Evolutionary conservation across 129 eudicot genomes (phyloP).

Genomic region (Sambucus nigra): DNA sequence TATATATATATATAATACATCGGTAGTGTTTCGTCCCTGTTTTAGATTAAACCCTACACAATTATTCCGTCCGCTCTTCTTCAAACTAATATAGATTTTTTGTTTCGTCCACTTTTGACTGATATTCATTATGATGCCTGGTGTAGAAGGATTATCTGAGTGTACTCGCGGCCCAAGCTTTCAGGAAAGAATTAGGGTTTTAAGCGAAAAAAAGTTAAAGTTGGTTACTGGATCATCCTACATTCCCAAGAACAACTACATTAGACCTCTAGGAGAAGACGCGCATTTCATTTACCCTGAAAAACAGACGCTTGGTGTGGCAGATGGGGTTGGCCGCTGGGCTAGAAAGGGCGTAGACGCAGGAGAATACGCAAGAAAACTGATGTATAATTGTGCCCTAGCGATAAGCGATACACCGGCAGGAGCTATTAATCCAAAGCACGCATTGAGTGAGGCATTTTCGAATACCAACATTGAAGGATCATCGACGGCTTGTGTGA

Average conservation of each 20-base stretch:
- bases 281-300: slow-evolving; percentile 14
- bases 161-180: too few relatives aligned
- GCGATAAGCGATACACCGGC: neutral
- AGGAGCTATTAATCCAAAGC: slow-evolving; percentile 4
- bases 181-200: too few relatives aligned
- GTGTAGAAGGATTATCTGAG: too few relatives aligned
- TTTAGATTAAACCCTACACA: too few relatives aligned
- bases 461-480: slow-evolving; percentile 10
- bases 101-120: too few relatives aligned
- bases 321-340: slow-evolving; percentile 30
- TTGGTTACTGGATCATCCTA: slow-evolving; percentile 21
- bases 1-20: too few relatives aligned
- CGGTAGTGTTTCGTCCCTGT: too few relatives aligned
- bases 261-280: slow-evolving; percentile 23
- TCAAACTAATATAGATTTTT: too few relatives aligned
- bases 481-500: slow-evolving; percentile 21
- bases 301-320: slow-evolving; percentile 14
- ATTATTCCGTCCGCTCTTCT: too few relatives aligned
- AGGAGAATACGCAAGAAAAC: slow-evolving; percentile 21
- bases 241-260: slow-evolving; percentile 11
- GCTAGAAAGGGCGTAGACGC: slow-evolving; percentile 13
- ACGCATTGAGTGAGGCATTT: slow-evolving; percentile 9
- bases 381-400: neutral
- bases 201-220: too few relatives aligned
- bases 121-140: too few relatives aligned